These are phyloP conservation scores for Diplodia scrobiculata DNA, from an alignment of 2,329 filamentous ascomycete species.

Conservation along the genomic window DNA sequence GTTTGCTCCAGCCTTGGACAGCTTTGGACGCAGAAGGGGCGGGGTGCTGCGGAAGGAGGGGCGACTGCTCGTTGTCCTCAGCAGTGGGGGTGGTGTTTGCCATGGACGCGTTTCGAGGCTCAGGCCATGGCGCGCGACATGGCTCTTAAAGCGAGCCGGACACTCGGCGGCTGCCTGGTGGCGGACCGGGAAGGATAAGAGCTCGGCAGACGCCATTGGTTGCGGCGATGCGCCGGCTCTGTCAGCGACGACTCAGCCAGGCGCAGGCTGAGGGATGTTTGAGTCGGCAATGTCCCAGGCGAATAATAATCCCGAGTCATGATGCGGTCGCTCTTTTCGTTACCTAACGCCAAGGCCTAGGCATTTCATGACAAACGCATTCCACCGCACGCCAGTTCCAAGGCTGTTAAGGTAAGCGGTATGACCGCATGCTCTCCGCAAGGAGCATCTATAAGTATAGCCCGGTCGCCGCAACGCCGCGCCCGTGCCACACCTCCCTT, in stretches of 20 bases:
- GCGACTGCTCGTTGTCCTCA: slow-evolving; percentile 1
- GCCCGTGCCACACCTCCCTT: neutral
- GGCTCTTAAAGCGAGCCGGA: neutral
- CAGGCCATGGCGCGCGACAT: neutral
- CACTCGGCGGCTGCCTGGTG: neutral
- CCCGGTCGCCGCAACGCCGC: neutral
- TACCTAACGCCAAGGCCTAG: slow-evolving; percentile 26
- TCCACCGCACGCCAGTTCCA: slow-evolving; percentile 16
- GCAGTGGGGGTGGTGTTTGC: neutral
- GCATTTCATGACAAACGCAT: slow-evolving; percentile 23
- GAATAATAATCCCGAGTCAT: slow-evolving; percentile 6
- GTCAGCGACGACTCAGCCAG: neutral
- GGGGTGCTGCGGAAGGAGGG: neutral
- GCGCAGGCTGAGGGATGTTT: neutral
- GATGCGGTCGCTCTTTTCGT: slow-evolving; percentile 2
- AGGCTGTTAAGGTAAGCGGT: slow-evolving; percentile 14
- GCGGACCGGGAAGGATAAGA: slow-evolving; percentile 2
- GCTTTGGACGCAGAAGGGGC: neutral
- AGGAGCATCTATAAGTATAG: slow-evolving; percentile 11
- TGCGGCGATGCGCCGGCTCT: too few species aligned
- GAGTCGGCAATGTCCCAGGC: neutral
- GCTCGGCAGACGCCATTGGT: neutral
- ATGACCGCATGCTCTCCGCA: slow-evolving; percentile 15
- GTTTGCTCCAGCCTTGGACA: neutral
- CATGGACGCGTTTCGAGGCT: neutral